Evolutionary conservation across 106 monocot species (phyloP).

Genomic region (Vanilla planifolia): DNA sequence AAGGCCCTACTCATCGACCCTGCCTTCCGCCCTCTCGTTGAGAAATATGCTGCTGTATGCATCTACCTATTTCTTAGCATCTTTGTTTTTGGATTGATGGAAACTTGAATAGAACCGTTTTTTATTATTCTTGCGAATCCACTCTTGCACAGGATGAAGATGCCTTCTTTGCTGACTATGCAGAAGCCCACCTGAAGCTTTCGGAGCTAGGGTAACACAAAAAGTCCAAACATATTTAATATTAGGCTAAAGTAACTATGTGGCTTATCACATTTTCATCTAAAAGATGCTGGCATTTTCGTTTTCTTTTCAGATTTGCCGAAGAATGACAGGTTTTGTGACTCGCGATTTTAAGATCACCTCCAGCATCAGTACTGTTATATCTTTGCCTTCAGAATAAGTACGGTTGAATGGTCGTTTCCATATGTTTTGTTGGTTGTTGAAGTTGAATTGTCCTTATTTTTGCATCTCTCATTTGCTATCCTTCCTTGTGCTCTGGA

Average conservation of each 20-base stretch:
- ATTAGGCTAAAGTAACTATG: not conserved
- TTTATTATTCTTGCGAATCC: too few species aligned
- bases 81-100: not conserved
- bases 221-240: not conserved
- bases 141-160: constrained; percentile 92
- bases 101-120: not conserved
- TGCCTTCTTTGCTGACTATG: constrained; percentile 94
- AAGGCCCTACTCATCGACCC: constrained; percentile 80
- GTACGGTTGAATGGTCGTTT: not conserved
- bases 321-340: constrained; percentile 35
- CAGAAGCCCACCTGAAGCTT: constrained; percentile 86
- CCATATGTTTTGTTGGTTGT: too few species aligned
- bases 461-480: too few species aligned
- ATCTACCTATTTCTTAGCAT: not conserved
- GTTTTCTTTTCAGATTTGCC: constrained; percentile 35
- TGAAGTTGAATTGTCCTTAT: too few species aligned
- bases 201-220: constrained; percentile 76
- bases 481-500: too few species aligned
- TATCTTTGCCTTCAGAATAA: not conserved
- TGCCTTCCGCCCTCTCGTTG: constrained; percentile 73
- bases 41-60: constrained; percentile 78
- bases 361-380: not conserved
- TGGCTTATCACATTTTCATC: not conserved
- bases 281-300: not conserved
- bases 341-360: too few species aligned